Conservation (phyloP, 768 basidiomycete genomes). For the Butyriboletus loyo region DNA sequence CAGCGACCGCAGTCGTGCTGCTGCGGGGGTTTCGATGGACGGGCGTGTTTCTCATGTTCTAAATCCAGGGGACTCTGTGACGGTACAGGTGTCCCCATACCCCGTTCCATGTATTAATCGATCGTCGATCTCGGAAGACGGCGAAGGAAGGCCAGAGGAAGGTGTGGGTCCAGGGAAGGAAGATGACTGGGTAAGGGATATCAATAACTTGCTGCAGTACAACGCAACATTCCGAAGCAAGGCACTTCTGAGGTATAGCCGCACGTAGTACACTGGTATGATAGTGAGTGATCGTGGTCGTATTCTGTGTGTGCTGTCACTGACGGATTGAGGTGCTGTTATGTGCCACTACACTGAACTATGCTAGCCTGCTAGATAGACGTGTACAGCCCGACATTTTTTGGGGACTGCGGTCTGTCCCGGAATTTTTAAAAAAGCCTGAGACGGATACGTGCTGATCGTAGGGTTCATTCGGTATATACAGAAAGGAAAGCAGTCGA, state of each 20-base stretch:
- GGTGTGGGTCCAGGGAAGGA: conserved; percentile 78
- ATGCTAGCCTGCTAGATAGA: conserved; percentile 4
- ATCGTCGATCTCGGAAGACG: conserved; percentile 64
- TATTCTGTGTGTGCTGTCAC: not conserved
- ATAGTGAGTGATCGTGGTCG: conserved; percentile 10
- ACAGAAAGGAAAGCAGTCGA: not conserved
- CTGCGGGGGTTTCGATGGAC: conserved; percentile 91
- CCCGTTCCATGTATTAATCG: conserved; percentile 93
- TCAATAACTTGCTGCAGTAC: conserved; percentile 91
- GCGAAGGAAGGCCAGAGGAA: conserved; percentile 45
- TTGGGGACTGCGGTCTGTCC: not conserved
- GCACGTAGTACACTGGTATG: conserved; percentile 31
- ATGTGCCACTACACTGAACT: not conserved
- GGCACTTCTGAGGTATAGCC: conserved; percentile 71
- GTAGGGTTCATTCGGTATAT: not conserved
- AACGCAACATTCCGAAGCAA: conserved; percentile 93
- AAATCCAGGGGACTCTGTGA: conserved; percentile 81
- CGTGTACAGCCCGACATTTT: not conserved
- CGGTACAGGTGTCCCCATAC: conserved; percentile 79
- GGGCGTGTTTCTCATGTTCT: conserved; percentile 83
- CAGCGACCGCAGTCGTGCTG: conserved; percentile 77
- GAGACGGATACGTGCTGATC: not conserved
- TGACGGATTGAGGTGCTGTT: not conserved
- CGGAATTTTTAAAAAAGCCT: not conserved
- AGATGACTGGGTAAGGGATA: conserved; percentile 96